Base-by-base conservation (phyloP, 805 yeast species). In the Saccharomycopsis fodiens region DNA sequence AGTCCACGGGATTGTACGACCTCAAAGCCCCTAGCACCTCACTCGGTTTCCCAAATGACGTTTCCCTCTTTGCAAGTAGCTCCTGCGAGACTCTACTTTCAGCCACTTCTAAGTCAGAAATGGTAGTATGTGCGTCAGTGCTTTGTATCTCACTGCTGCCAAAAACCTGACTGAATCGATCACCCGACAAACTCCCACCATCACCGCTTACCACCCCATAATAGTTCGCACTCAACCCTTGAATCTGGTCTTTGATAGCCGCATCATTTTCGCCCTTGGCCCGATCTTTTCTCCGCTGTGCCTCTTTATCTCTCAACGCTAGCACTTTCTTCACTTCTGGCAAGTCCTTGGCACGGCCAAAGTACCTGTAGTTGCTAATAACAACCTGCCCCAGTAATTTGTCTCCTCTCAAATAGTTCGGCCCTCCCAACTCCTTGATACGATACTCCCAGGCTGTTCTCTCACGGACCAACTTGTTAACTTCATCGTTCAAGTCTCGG, bases 271-370 rank as follows among this genome's bases (percentile, higher is more conserved):
- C n/a, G 45, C 48, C 34, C 50, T 53, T 27, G 47, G 55, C 29
- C 43, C 35, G 12, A 44, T 41, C 21, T 53, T 54, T 20, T 41
- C 53, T 19, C 37, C 56, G 59, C 45, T 51, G 48, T 21, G 46
- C 49, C 25, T 52, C 52, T 32, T 55, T 38, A 45, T 57, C 54
- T 36, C 68, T 62, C 35, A 66, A 59, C 43, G 67, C 66, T 16
- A 78, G 50, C 19, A 74, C 51, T 47, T 70, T 70, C 43, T 70
- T 65, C 5, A 83, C 89, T 51, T 85, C 96, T 0, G 87, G 83
- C 6, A 88, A 63, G 37, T 86, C 91, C 43, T 76, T 69, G 0
- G 96, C 95, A 41, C 95, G 63, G 0, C 97, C 97, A 62, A 78
- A 89, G 61, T 84, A 89, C 45, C 82, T 65, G 52, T 77, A 78